phyloP scores from a whole-genome alignment of 805 yeast genomes.

The Starmera quercuum region DNA sequence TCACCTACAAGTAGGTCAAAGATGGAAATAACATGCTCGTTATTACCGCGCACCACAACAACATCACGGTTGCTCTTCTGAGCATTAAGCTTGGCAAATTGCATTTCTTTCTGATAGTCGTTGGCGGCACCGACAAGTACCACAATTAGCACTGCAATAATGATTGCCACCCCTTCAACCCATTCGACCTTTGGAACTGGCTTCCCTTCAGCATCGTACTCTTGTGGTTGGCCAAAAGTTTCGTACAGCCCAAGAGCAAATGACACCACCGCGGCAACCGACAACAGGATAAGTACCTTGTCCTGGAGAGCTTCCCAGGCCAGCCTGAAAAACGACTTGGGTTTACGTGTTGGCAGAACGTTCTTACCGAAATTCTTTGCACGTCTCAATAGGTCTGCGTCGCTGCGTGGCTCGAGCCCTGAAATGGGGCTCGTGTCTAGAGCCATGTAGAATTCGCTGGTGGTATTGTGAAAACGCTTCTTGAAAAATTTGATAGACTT shows the following conservation, averaged over 20 bases:
- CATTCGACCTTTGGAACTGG: conserved; percentile 83
- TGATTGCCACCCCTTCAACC: conserved; percentile 98
- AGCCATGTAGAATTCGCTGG: conserved; percentile 17
- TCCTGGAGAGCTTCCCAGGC: conserved; percentile 86
- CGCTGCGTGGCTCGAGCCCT: conserved; percentile 36
- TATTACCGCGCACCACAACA: conserved; percentile 67
- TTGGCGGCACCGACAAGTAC: conserved; percentile 92
- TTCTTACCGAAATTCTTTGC: conserved; percentile 57
- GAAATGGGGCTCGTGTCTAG: conserved; percentile 28
- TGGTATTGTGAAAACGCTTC: conserved; percentile 7
- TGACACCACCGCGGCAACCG: conserved; percentile 84
- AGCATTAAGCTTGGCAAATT: conserved; percentile 79
- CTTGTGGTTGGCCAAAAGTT: conserved; percentile 77
- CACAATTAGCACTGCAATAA: conserved; percentile 84
- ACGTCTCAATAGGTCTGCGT: conserved; percentile 30
- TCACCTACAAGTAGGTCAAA: conserved; percentile 84
- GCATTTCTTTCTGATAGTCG: conserved; percentile 94
- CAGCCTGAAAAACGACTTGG: conserved; percentile 58
- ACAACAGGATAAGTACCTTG: conserved; percentile 75
- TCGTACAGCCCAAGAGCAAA: conserved; percentile 88
- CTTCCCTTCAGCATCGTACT: conserved; percentile 71
- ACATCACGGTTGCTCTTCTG: conserved; percentile 81
- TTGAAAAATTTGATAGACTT: conserved; percentile 36
- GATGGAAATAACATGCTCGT: conserved; percentile 60
- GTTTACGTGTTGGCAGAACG: conserved; percentile 59